Evolutionary conservation across 129 eudicot species (phyloP).

Genomic region (Flaveria trinervia): DNA sequence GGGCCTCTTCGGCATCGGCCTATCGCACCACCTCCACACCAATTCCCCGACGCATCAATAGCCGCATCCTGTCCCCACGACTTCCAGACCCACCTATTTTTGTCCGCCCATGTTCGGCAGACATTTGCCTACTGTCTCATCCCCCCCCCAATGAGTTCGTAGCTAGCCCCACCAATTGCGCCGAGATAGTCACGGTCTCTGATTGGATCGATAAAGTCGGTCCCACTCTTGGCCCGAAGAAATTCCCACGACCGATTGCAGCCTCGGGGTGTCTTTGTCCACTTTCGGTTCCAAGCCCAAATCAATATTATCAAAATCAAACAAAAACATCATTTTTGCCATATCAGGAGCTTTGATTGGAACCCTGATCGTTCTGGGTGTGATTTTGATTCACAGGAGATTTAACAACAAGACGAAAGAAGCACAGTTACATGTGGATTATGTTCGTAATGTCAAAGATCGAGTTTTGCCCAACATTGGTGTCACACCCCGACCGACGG

Average conservation of each 20-base stretch:
- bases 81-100: slow-evolving; percentile 39
- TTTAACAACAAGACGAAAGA: slow-evolving; percentile 37
- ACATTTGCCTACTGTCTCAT: slow-evolving; percentile 44
- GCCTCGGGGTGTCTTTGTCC: slow-evolving; percentile 49
- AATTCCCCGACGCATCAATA: slow-evolving; percentile 44
- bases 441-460: slow-evolving; percentile 43
- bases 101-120: slow-evolving; percentile 3
- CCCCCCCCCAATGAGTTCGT: slow-evolving; percentile 42
- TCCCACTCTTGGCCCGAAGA: slow-evolving; percentile 45
- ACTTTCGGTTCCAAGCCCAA: not conserved
- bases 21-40: slow-evolving; percentile 50
- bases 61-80: slow-evolving; percentile 40
- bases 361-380: slow-evolving; percentile 27
- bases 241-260: slow-evolving; percentile 47
- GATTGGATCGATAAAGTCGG: slow-evolving; percentile 52
- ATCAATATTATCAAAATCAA: slow-evolving; percentile 7
- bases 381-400: slow-evolving; percentile 32
- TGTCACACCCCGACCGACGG: slow-evolving; percentile 19
- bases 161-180: slow-evolving; percentile 44
- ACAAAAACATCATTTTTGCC: slow-evolving; percentile 33
- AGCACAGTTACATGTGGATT: slow-evolving; percentile 39
- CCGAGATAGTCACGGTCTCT: slow-evolving; percentile 38
- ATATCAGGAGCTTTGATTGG: slow-evolving; percentile 47
- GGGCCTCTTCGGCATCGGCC: slow-evolving; percentile 32
- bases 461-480: slow-evolving; percentile 58